These are phyloP conservation scores for Aspergillus sp. DNA, from an alignment of 2,329 filamentous ascomycete species.

Conservation along the genomic window DNA sequence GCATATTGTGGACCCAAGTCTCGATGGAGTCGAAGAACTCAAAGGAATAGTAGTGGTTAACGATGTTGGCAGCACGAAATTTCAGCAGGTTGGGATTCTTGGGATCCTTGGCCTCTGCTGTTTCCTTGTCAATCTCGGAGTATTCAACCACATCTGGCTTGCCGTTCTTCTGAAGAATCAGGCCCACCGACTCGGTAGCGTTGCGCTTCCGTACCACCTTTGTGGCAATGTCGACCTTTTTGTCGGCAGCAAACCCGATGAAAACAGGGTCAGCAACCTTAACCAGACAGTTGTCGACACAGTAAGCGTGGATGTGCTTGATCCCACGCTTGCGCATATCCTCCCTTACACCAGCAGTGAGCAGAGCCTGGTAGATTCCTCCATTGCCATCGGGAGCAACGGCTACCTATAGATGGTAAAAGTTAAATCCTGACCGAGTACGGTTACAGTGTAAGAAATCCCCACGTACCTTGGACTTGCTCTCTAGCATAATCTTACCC, in stretches of 20 bases:
- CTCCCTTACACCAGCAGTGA: slow-evolving; percentile 74
- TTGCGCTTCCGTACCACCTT: slow-evolving; percentile 99
- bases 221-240: slow-evolving; percentile 91
- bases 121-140: slow-evolving; percentile 87
- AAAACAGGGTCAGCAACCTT: slow-evolving; percentile 97
- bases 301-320: slow-evolving; percentile 95
- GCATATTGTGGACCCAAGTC: slow-evolving; percentile 78
- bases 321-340: slow-evolving; percentile 90
- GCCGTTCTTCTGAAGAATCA: slow-evolving; percentile 93
- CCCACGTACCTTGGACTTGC: slow-evolving; percentile 68
- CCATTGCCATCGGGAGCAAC: slow-evolving; percentile 97
- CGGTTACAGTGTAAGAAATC: neutral
- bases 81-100: slow-evolving; percentile 80
- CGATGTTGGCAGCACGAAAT: slow-evolving; percentile 97
- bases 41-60: slow-evolving; percentile 99
- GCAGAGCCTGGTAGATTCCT: slow-evolving; percentile 89
- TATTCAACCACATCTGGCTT: slow-evolving; percentile 98
- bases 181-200: slow-evolving; percentile 90
- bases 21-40: slow-evolving; percentile 88
- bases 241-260: slow-evolving; percentile 85
- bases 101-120: slow-evolving; percentile 83
- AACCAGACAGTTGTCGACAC: slow-evolving; percentile 98
- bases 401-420: slow-evolving; percentile 58
- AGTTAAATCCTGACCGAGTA: neutral
- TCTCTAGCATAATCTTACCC: slow-evolving; percentile 92